Evolutionary conservation across 805 yeast species (phyloP).

Genomic region (Dipodascus geniculatus): DNA sequence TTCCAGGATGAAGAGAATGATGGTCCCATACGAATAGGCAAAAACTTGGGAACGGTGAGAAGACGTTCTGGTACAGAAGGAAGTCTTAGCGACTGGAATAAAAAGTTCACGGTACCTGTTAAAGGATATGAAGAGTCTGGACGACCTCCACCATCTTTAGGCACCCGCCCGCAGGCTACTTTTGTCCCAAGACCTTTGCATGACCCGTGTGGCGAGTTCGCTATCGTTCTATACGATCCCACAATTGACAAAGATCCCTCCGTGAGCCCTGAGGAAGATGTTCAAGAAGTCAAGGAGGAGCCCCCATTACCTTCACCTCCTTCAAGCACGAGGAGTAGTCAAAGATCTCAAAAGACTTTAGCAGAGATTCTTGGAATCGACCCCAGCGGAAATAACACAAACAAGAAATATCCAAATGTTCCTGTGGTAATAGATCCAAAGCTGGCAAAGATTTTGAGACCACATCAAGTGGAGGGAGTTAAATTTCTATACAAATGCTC

Average conservation of each 20-base stretch:
- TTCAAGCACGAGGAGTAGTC: not conserved
- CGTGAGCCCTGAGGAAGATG: constrained; percentile 13
- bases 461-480: constrained; percentile 95
- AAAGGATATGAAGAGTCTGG: constrained; percentile 9
- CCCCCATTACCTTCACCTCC: not conserved
- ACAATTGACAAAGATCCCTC: constrained; percentile 51
- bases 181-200: constrained; percentile 87
- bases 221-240: constrained; percentile 91
- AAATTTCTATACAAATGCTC: constrained; percentile 84
- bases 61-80: not conserved
- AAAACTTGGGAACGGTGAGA: not conserved
- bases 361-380: constrained; percentile 65
- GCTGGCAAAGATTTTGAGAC: constrained; percentile 72
- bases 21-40: not conserved
- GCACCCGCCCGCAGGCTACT: constrained; percentile 55
- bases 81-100: not conserved
- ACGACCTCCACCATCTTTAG: constrained; percentile 66
- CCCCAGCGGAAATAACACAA: constrained; percentile 36
- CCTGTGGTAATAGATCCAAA: constrained; percentile 94
- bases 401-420: constrained; percentile 60
- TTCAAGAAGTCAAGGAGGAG: constrained; percentile 15
- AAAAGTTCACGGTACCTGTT: constrained; percentile 13
- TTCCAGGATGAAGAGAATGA: not conserved
- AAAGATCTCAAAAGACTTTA: constrained; percentile 39
- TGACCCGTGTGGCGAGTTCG: constrained; percentile 88